These are phyloP conservation scores for Linum usitatissimum DNA, from an alignment of 345 rosid genomes.

Conservation along the genomic window DNA sequence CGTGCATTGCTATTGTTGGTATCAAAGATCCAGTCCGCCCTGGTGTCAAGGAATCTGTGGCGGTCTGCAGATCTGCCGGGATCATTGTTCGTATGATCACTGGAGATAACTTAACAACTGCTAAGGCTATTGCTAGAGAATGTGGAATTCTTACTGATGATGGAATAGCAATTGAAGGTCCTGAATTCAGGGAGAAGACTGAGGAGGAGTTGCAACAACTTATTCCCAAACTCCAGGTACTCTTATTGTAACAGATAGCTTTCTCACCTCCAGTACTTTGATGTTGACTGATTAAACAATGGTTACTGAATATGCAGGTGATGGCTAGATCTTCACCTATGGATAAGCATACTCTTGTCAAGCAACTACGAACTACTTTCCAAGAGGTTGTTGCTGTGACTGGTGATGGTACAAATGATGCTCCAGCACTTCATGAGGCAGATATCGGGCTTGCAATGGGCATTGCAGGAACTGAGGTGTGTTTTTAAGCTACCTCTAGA, in stretches of 20 bases:
- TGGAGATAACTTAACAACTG: conserved; percentile 26
- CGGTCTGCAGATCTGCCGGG: conserved; percentile 26
- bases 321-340: conserved; percentile 29
- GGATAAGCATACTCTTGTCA: conserved; percentile 24
- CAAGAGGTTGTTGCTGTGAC: conserved; percentile 10
- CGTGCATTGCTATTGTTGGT: conserved; percentile 26
- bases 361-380: not conserved
- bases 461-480: conserved; percentile 10
- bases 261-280: not conserved
- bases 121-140: conserved; percentile 29
- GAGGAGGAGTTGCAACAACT: conserved; percentile 34
- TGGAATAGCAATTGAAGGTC: conserved; percentile 28
- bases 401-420: conserved; percentile 11
- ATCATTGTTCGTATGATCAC: conserved; percentile 25
- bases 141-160: conserved; percentile 26
- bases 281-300: not conserved
- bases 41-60: conserved; percentile 28
- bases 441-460: conserved; percentile 12
- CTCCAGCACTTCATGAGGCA: conserved; percentile 13
- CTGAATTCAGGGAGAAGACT: conserved; percentile 20
- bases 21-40: conserved; percentile 30
- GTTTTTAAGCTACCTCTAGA: not conserved
- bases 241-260: not conserved
- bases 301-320: conserved; percentile 10
- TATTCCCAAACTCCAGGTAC: conserved; percentile 84